Conservation (phyloP, 2,329 filamentous ascomycete species). For the Cordyceps cateniannulata region DNA sequence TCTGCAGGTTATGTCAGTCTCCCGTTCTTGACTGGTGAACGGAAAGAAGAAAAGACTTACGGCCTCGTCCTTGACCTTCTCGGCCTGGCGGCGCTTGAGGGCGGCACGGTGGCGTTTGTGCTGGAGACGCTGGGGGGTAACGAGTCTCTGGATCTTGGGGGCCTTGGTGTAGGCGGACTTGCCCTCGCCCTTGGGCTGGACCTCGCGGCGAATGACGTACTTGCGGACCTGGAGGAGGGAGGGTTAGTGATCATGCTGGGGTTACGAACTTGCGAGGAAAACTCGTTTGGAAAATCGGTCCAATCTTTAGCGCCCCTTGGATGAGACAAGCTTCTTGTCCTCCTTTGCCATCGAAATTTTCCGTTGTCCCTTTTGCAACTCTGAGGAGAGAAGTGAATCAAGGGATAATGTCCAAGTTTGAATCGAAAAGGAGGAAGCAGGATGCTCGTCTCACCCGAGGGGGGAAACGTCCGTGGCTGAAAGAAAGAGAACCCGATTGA, state of each 20-base stretch:
- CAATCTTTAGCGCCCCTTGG: background rate
- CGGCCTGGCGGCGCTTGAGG: slow-evolving; percentile 95
- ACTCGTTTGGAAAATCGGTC: background rate
- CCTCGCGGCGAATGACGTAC: slow-evolving; percentile 98
- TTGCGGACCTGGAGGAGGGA: slow-evolving; percentile 68
- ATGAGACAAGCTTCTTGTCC: slow-evolving; percentile 11
- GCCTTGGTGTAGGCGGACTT: slow-evolving; percentile 99
- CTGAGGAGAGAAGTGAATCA: background rate
- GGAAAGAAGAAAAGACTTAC: slow-evolving; percentile 50
- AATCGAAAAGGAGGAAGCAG: slow-evolving; percentile 10
- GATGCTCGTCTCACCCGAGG: slow-evolving; percentile 11
- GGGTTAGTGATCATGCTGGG: background rate
- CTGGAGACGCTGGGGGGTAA: slow-evolving; percentile 98
- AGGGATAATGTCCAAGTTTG: background rate
- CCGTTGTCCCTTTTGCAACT: background rate
- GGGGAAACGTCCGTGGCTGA: background rate
- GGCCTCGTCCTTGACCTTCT: slow-evolving; percentile 98
- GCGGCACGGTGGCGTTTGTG: slow-evolving; percentile 98
- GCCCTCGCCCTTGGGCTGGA: slow-evolving; percentile 95
- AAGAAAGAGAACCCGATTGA: slow-evolving; percentile 10
- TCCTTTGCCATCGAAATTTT: slow-evolving; percentile 1
- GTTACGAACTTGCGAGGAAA: background rate
- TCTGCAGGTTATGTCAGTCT: slow-evolving; percentile 46
- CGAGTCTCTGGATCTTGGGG: slow-evolving; percentile 98
- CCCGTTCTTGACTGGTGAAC: slow-evolving; percentile 29